These are phyloP conservation scores for Domatiomyces catenatus DNA, from an alignment of 2,329 filamentous ascomycete genomes.

Conservation along the genomic window DNA sequence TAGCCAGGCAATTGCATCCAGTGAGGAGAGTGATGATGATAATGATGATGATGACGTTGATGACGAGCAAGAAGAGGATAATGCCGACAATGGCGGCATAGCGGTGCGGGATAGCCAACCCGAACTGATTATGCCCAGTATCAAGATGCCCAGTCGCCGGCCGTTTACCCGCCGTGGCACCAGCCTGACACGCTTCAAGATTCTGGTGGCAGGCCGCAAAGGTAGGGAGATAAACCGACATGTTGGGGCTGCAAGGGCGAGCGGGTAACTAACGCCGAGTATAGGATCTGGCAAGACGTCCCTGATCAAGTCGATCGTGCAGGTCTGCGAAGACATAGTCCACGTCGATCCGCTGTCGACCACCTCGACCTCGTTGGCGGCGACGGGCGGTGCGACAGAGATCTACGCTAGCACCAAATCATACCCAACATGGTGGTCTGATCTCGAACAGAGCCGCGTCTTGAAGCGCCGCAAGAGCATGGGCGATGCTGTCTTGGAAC, in stretches of 20 bases:
- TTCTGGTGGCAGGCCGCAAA: slow-evolving; percentile 68
- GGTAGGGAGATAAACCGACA: slow-evolving; percentile 33
- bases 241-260: not conserved
- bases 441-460: slow-evolving; percentile 51
- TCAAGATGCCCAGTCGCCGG: slow-evolving; percentile 73
- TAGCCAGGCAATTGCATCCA: slow-evolving; percentile 40
- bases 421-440: slow-evolving; percentile 80
- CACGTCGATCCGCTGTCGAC: slow-evolving; percentile 56
- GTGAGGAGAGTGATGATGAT: slow-evolving; percentile 39
- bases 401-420: slow-evolving; percentile 67
- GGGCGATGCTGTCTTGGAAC: slow-evolving; percentile 64
- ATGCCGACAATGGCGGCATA: slow-evolving; percentile 13
- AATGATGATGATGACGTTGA: not conserved
- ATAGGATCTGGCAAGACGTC: slow-evolving; percentile 76
- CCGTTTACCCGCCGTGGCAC: slow-evolving; percentile 83
- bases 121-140: slow-evolving; percentile 97
- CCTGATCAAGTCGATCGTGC: slow-evolving; percentile 73
- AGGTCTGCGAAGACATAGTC: slow-evolving; percentile 78
- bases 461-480: slow-evolving; percentile 52
- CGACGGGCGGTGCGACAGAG: slow-evolving; percentile 28
- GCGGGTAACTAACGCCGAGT: slow-evolving; percentile 5
- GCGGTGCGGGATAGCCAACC: slow-evolving; percentile 26
- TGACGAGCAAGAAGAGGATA: slow-evolving; percentile 6
- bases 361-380: slow-evolving; percentile 1
- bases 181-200: slow-evolving; percentile 68